Base-by-base conservation (phyloP, 805 yeast genomes). In the Danielozyma ontarioensis region DNA sequence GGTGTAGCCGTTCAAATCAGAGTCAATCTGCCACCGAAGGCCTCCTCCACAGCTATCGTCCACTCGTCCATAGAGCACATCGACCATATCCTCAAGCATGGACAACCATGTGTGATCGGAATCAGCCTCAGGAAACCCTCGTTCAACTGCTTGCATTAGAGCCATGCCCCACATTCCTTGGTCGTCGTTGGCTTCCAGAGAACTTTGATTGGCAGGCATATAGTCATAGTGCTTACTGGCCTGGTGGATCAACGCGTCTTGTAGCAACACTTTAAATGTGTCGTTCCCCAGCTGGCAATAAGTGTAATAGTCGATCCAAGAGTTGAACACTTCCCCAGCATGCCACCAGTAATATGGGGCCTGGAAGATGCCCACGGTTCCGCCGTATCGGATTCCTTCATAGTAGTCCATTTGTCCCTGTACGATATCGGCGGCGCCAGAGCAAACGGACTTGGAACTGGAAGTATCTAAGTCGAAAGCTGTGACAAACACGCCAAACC, bases 91-190 rank as follows among this genome's bases (percentile, higher is more conserved):
- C 22, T 19, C 22, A 10, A 19, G 22, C 22, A 19, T 19, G 8
- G 6, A 6, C 8, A 19, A 10, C 22, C 22, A 19, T 6, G 22
- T 19, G 22, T 6, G 22, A 6, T 19, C 10, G 10, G 8, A 6
- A 6, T 19, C 22, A 6, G 10, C 22, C 22, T 6, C 10, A 6
- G 22, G 22, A 10, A 19, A 46, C 36, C 45, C 45, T 4, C 51
- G 38, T 33, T 46, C 51, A 22, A 41, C 49, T 10, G 51, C 51
- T 35, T 46, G 51, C 48, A 45, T 40, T 33, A 45, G 39, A 22
- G 49, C 49, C 49, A 46, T 42, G 12, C 46, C 51, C 51, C 51
- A 46, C 6, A 46, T 45, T 26, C 49, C 51, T 30, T 46, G 51
- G 30, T 46, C 51, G 36, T 46, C 51, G 25, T 46, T 46, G 29